Evolutionary conservation across 176 grass and related monocot species (phyloP), one percentile per base, ranked within the genome.

Genomic region (Melocanna baccifera): DNA sequence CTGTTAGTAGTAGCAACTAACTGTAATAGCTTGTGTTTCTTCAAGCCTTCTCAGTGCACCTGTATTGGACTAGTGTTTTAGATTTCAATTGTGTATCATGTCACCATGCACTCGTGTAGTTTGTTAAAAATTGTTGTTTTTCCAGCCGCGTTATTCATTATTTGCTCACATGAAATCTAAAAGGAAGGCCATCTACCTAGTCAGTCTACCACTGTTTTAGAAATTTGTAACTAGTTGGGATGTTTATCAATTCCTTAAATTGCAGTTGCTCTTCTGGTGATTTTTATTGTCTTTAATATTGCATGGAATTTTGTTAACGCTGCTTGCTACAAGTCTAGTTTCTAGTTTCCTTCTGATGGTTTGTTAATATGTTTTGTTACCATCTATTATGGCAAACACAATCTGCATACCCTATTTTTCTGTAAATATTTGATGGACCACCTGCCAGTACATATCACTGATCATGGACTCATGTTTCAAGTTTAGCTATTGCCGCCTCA

Each of bases 11-110:
- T 79, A 87, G 89, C 61, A 69, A 53, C 89, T 83, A 87, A 90
- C 75, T 87, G 88, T 78, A 90, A 77, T 82, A 83, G 74, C 61
- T 39, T 87, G 67, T 78, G 71, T 83, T 86, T 83, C 39, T 79
- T 86, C 39, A 72, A 83, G 74, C 79, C 32, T 68, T 68, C 22
- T 55, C 67, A 25, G 57, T 79, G 67, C 79, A 23, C 79, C 61
- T 90, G 67, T 79, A 73, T 30, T 67, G 47, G 29, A 78, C 50
- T 73, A 26, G 4, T 69, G 50, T 66, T 61, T 68, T 68, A 90
- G 58, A 51, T 83, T 52, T 52, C 50, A 51, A 61, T 75, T 73
- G 68, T 87, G 84, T 75, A 83, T 87, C 78, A 71, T 51, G 76
- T 41, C 59, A 67, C 3, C 28, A 12, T 90, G 40, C 87, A 90